Base-by-base conservation (phyloP, 73 alveolate species). In the Symbiodinium pilosum region DNA sequence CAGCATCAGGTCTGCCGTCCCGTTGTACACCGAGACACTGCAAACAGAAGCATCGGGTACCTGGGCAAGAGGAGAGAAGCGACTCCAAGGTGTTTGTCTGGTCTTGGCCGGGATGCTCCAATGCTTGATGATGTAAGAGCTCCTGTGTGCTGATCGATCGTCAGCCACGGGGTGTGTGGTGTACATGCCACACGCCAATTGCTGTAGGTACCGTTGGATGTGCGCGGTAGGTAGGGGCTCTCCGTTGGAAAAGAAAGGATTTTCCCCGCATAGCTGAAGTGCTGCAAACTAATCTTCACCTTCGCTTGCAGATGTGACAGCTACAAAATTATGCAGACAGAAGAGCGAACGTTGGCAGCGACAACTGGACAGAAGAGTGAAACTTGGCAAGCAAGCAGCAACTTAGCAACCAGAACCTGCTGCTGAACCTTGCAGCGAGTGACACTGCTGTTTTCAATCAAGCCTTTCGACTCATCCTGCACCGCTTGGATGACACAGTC, bases 161-260 rank as follows among this genome's bases (percentile, higher is more conserved):
- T 39, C 88, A 81, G 38, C 88, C 88, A 81, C 54, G 88, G 59
- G 4, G 88, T 38, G 39, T 81, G 56, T 34, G 88, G 88, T 24
- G 88, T 81, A 42, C 88, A 81, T 24, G 88, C 88, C 56, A 81
- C 88, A 7, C 88, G 51, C 88, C 88, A 81, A 39, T 81, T 81
- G 88, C 88, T 81, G 88, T 81, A 81, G 56, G 54, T 81, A 28
- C 38, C 38, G 38, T 21, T 28, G 54, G 42, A 34, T 40, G 88
- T 81, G 5, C 88, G 30, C 21, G 88, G 88, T 38, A 39, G 14
- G 43, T 81, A 81, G 81, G 81, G 81, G 39, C 88, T 42, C 12
- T 38, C 88, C 14, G 88, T 5, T 81, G 88, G 88, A 40, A 81
- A 81, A 42, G 88, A 26, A 39, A 81, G 43, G 9, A 81, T 39